Evolutionary conservation across 139 green algal genomes (phyloP).

Genomic region (Pseudopediastrum boryanum): DNA sequence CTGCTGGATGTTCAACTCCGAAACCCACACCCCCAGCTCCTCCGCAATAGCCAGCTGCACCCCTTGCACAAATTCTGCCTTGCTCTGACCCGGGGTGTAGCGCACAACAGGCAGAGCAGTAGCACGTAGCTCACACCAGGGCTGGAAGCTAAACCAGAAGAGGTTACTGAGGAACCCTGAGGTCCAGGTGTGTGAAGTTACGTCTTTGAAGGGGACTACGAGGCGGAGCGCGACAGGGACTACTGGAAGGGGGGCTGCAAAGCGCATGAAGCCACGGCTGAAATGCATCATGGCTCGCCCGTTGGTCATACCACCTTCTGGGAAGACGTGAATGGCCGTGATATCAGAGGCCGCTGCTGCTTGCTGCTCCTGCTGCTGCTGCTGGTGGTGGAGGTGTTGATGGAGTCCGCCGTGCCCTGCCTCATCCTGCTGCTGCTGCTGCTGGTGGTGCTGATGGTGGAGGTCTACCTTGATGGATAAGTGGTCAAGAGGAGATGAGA

Average conservation of each 20-base stretch:
- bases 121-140: constrained; percentile 51
- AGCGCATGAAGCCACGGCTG: constrained; percentile 63
- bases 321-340: constrained; percentile 52
- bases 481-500: too few species aligned
- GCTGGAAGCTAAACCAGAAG: constrained; percentile 50
- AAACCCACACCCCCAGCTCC: constrained; percentile 52
- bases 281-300: constrained; percentile 62
- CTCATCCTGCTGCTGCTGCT: constrained; percentile 27
- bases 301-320: constrained; percentile 74
- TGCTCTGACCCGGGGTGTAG: constrained; percentile 44
- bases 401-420: not conserved
- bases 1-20: constrained; percentile 60
- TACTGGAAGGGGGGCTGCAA: constrained; percentile 50
- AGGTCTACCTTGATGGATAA: too few species aligned
- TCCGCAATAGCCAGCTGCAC: constrained; percentile 63
- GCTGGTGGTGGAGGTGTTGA: not conserved
- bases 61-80: constrained; percentile 62
- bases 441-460: not conserved
- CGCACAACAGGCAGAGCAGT: constrained; percentile 59
- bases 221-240: constrained; percentile 60
- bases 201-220: constrained; percentile 3
- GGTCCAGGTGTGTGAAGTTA: constrained; percentile 55
- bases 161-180: constrained; percentile 65
- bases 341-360: not conserved
- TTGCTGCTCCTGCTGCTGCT: not conserved